These are phyloP conservation scores for Talaromyces borbonicus DNA, from an alignment of 495 filamentous ascomycete genomes.

Conservation along the genomic window DNA sequence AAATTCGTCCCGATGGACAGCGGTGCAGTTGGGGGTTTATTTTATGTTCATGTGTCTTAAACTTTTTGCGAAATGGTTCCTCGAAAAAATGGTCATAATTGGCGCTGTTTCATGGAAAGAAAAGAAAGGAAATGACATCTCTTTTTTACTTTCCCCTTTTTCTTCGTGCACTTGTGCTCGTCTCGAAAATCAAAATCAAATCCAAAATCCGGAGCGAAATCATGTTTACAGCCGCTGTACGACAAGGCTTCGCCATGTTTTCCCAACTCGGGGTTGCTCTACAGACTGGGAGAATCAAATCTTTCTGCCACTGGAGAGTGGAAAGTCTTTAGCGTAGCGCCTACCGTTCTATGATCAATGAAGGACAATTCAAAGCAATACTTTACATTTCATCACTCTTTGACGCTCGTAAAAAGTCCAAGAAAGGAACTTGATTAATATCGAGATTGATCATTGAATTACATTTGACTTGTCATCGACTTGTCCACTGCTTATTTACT, in stretches of 20 bases:
- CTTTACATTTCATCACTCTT: background rate
- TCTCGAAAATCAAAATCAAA: background rate
- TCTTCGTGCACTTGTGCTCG: background rate
- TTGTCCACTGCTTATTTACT: background rate
- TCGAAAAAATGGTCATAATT: constrained; percentile 6
- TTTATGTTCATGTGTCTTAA: constrained; percentile 13
- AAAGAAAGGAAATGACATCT: constrained; percentile 13
- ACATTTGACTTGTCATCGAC: background rate
- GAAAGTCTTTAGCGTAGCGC: constrained; percentile 1
- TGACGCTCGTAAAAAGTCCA: background rate
- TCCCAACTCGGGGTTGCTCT: constrained; percentile 42
- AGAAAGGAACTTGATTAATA: background rate
- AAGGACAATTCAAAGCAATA: background rate
- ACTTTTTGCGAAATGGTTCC: constrained; percentile 17
- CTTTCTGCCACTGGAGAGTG: background rate
- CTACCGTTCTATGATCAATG: constrained; percentile 1
- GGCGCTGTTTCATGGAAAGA: constrained; percentile 9
- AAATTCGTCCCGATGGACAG: constrained; percentile 13
- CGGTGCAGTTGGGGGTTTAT: constrained; percentile 11
- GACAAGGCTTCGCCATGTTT: constrained; percentile 11
- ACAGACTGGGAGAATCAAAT: background rate
- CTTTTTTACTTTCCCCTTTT: constrained; percentile 21
- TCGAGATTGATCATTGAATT: background rate
- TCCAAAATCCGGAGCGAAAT: too few species aligned
- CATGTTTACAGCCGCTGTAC: too few species aligned